Conservation (phyloP, 768 basidiomycete species). For the Rhodotorula diobovata region DNA sequence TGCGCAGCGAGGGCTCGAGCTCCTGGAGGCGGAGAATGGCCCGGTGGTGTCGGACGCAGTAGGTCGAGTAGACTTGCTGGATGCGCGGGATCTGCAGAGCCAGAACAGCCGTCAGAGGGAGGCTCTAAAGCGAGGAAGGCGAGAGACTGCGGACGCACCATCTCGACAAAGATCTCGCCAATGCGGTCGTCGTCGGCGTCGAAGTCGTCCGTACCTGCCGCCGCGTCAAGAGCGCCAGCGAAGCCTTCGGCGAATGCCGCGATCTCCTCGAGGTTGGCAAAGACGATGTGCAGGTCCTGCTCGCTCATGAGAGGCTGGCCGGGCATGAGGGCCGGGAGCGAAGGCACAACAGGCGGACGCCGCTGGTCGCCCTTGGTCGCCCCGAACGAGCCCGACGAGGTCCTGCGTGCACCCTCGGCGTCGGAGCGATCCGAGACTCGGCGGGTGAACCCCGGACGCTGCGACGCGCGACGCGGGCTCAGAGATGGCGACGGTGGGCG, state of each 20-base stretch:
- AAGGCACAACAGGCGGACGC: slow-evolving; percentile 4
- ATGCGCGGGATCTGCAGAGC: slow-evolving; percentile 36
- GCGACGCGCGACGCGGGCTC: background rate
- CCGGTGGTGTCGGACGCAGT: slow-evolving; percentile 45
- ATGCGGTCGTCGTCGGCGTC: slow-evolving; percentile 19
- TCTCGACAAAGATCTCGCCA: slow-evolving; percentile 41
- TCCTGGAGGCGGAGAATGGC: slow-evolving; percentile 65
- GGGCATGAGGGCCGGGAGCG: slow-evolving; percentile 13
- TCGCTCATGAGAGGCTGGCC: slow-evolving; percentile 30
- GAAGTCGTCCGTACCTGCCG: background rate
- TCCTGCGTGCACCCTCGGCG: background rate
- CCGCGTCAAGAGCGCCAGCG: slow-evolving; percentile 28
- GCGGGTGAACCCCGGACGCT: background rate
- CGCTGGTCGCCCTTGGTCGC: background rate
- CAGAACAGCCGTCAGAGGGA: too few relatives aligned
- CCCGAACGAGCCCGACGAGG: background rate
- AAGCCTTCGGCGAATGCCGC: slow-evolving; percentile 39
- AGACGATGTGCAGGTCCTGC: slow-evolving; percentile 37
- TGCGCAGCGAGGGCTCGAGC: slow-evolving; percentile 55
- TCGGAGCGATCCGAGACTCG: background rate
- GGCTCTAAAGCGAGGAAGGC: background rate
- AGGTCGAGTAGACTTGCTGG: slow-evolving; percentile 39
- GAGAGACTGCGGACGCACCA: slow-evolving; percentile 18
- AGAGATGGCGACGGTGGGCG: background rate
- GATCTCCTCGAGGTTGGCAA: slow-evolving; percentile 42